Percentiles rank a stretch among this genome's conserved stretches.
Evolutionary conservation across 2,329 filamentous ascomycete genomes (phyloP).

Genomic region (Penicillium decumbens): DNA sequence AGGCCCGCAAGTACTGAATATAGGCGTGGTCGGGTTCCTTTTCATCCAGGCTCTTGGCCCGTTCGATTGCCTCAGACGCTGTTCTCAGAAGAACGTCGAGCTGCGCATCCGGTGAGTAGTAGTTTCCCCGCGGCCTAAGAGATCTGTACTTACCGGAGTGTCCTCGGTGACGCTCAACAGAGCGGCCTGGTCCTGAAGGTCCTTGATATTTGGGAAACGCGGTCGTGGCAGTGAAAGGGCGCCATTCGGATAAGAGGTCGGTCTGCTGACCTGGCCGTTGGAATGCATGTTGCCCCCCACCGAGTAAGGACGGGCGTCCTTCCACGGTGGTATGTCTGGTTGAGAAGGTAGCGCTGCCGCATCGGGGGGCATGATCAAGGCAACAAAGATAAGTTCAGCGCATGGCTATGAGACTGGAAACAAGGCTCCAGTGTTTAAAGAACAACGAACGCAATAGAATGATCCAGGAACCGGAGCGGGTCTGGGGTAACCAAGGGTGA

Average conservation of each 20-base stretch:
- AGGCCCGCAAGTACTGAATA: constrained; percentile 77
- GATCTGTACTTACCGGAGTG: constrained; percentile 27
- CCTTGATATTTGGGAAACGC: constrained; percentile 38
- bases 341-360: constrained; percentile 36
- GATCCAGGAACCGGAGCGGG: constrained; percentile 20
- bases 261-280: constrained; percentile 24
- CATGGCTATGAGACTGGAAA: constrained; percentile 19
- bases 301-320: constrained; percentile 26
- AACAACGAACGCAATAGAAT: neutral
- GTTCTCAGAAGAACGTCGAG: constrained; percentile 32
- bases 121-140: neutral
- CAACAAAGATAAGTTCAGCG: constrained; percentile 20
- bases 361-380: constrained; percentile 37
- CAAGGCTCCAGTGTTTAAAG: constrained; percentile 6
- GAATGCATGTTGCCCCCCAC: constrained; percentile 28
- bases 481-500: constrained; percentile 22
- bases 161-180: constrained; percentile 31
- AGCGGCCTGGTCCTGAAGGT: constrained; percentile 39
- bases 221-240: constrained; percentile 21
- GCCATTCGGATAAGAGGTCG: constrained; percentile 24
- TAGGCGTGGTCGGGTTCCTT: constrained; percentile 65
- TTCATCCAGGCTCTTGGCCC: constrained; percentile 30
- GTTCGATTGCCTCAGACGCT: constrained; percentile 36
- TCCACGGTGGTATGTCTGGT: constrained; percentile 33
- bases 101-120: constrained; percentile 26